Base-by-base conservation (phyloP, 2,329 filamentous ascomycete species). In the Ceratocystis variospora region DNA sequence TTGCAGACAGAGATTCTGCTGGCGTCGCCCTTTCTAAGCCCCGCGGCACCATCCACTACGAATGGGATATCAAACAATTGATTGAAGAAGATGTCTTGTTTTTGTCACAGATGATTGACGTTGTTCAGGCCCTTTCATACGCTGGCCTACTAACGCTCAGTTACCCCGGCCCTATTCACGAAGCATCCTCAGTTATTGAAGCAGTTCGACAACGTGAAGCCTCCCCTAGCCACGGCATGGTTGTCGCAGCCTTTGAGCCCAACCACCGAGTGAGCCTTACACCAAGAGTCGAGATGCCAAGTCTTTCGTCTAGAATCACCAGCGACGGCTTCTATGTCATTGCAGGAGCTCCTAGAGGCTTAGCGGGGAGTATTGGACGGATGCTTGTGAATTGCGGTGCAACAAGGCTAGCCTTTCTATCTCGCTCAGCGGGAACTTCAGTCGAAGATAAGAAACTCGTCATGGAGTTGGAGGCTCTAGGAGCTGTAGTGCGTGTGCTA, bases 271-370 rank as follows among this genome's bases (percentile, higher is more conserved):
- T 70, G 7, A 66, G 69, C 15, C 66, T 69, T n/a, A 70, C 44
- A 46, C 48, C 1, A 67, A 55, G 71, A 41, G 73, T 70, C 22
- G 61, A 62, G 41, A 48, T 62, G 70, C 0, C 71, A 77, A 5
- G 53, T 67, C 0, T 73, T 76, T 2, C 70, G 67, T 4, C 70
- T 79, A 17, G 19, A 25, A 17, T 63, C 12, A 31, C 22, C 2
- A 65, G 70, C 1, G 71, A 76, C 5, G 76, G 73, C 0, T 80
- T 81, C 0, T 86, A 86, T 66, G 70, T 86, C 1, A 72, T 86
- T 2, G 77, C 78, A 3, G 84, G 84, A 17, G 82, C 82, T 0
- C 76, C 84, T 0, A 82, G 83, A 17, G 83, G 83, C 10, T 75
- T 86, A 0, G 83, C 83, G 0, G 76, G 77, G 44, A 79, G 77